A percentile compares a stretch with the other conserved stretches of the same genome.
Conservation (phyloP, 208 protist genomes). For the Leishmania guyanensis region DNA sequence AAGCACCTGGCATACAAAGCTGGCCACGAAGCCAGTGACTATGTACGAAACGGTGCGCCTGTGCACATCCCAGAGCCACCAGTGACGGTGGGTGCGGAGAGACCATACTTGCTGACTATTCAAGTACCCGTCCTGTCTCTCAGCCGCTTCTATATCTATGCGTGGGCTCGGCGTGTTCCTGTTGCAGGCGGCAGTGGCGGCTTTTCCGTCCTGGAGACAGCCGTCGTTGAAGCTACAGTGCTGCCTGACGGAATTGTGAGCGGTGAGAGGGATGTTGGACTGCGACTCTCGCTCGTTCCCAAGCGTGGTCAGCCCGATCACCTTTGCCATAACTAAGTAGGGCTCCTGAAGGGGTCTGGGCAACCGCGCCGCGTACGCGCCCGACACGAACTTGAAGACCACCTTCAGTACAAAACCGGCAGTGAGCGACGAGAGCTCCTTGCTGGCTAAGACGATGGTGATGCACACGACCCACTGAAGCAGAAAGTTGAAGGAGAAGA, state of each 20-base stretch:
- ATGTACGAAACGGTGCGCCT: conserved; percentile 53
- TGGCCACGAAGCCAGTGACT: conserved; percentile 41
- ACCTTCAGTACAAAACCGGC: conserved; percentile 32
- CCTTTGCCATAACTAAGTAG: conserved; percentile 35
- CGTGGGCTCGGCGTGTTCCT: neutral
- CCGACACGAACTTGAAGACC: conserved; percentile 49
- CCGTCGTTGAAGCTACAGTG: neutral
- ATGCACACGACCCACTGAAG: conserved; percentile 49
- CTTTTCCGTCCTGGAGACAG: neutral
- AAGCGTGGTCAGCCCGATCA: conserved; percentile 35
- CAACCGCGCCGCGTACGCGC: conserved; percentile 25
- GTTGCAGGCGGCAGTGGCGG: neutral
- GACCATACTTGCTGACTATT: conserved; percentile 53
- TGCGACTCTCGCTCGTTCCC: conserved; percentile 35
- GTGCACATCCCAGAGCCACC: conserved; percentile 79
- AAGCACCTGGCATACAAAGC: conserved; percentile 46
- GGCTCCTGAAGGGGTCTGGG: conserved; percentile 23
- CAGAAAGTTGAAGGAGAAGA: conserved; percentile 42
- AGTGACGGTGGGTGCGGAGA: conserved; percentile 63
- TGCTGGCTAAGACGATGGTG: conserved; percentile 36
- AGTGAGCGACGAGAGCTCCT: conserved; percentile 47
- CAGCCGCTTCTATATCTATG: conserved; percentile 14
- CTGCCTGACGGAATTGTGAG: conserved; percentile 35
- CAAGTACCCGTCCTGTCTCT: conserved; percentile 45
- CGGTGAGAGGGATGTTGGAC: conserved; percentile 31